Evolutionary conservation across 1,139 yeast species (phyloP), one percentile per base, ranked within the genome.

Genomic region (Yamadazyma aaseri): DNA sequence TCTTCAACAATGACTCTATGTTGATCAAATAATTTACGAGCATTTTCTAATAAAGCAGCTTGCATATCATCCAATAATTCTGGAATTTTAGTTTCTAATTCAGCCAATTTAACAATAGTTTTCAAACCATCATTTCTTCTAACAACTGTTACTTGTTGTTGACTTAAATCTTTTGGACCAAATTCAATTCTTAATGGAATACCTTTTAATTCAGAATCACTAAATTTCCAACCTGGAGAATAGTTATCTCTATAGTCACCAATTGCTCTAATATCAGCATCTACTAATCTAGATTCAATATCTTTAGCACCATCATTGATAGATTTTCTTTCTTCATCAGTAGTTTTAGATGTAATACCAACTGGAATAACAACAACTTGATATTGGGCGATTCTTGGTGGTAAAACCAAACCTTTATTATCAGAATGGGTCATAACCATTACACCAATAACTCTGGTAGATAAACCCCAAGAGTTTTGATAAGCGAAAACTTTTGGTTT

Each of bases 391-490:
- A 92, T 97, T 57, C 96, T 79, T 51, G 99, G 99, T 43, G 99
- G 99, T 51, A 94, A 75, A 32, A 94, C 98, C 54, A 94, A 75
- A 60, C 99, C 99, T 73, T 89, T 90, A 74, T 94, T 90, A 66
- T 94, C 99, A 27, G 97, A 89, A 63, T 94, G 99, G 41, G 89
- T 80, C 99, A 94, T 94, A 42, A 87, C 85, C 98, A 92, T 92
- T 49, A 94, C 98, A 74, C 99, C 99, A 59, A 94, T 90, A 46
- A 85, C 95, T 68, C 99, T 87, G 43, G 99, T 94, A 31, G 97
- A 89, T 53, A 92, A 73, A 66, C 99, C 99, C 99, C 99, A 94
- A 8, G 97, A 90, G 74, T 94, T 94, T 71, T 94, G 99, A 79
- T 82, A 87, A 20, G 95, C 97, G 53, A 69, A 78, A 33, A 89